These are phyloP conservation scores for Candida vartiovaarae DNA, from an alignment of 805 yeast species.

Conservation along the genomic window DNA sequence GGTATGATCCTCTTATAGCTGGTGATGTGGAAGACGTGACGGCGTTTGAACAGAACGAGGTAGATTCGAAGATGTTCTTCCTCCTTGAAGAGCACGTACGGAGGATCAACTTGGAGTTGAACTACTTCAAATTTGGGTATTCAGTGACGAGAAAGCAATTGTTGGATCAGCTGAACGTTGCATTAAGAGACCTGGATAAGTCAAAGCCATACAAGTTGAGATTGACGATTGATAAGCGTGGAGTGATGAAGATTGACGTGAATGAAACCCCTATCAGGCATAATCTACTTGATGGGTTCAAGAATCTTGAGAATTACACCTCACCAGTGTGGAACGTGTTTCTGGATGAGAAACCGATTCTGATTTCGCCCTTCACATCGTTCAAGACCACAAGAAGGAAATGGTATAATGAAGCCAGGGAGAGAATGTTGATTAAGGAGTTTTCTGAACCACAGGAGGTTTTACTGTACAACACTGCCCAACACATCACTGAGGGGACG, in stretches of 20 bases:
- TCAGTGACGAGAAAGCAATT: conserved; percentile 37
- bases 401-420: conserved; percentile 57
- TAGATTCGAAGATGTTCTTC: conserved; percentile 37
- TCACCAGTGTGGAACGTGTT: conserved; percentile 49
- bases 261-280: conserved; percentile 25
- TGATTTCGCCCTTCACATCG: conserved; percentile 71
- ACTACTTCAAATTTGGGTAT: conserved; percentile 45
- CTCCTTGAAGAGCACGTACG: conserved; percentile 57
- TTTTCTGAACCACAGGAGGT: conserved; percentile 50
- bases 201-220: conserved; percentile 40
- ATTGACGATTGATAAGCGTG: conserved; percentile 32
- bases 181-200: conserved; percentile 26
- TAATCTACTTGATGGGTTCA: conserved; percentile 25
- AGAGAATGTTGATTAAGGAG: conserved; percentile 30
- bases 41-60: conserved; percentile 8
- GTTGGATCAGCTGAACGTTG: conserved; percentile 32
- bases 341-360: conserved; percentile 45
- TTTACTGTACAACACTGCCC: conserved; percentile 53
- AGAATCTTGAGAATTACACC: conserved; percentile 20
- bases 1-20: conserved; percentile 64
- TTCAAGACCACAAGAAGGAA: conserved; percentile 77
- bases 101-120: conserved; percentile 47
- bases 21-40: conserved; percentile 7
- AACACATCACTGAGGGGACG: conserved; percentile 71
- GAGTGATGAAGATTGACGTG: conserved; percentile 31